Evolutionary conservation across 345 rosid genomes (phyloP), one percentile per base, ranked within the genome.

Genomic region (Cardamine resedifolia): DNA sequence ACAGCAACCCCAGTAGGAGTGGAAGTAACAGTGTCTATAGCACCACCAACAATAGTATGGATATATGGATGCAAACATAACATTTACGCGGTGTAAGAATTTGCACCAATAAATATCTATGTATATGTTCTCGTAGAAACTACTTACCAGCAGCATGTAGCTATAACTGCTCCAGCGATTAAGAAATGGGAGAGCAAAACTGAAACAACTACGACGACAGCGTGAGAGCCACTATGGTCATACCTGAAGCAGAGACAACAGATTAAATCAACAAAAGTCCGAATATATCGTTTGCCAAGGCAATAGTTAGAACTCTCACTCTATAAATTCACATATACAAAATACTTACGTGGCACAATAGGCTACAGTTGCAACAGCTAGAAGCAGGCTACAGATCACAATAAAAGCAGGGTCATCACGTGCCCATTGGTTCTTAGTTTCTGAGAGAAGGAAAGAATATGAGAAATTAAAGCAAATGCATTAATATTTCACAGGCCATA

Each of bases 381-480:
- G 81, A 82, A 92, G 91, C 62, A 96, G 81, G 79, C 90, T 85
- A 87, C 94, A 91, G 81, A 92, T 92, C 66, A 92, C 99, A 77
- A 90, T 81, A 87, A 96, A 96, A 38, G 99, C 99, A 68, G 99
- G 99, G 80, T 96, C 99, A 23, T 96, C 99, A 62, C 99, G 98
- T 63, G 99, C 99, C 99, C 99, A 96, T 78, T 96, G 99, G 82
- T 95, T 96, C 82, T 96, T 96, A 69, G 99, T 96, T 90, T 96
- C 99, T 96, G 92, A 69, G 53, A 77, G 62, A 69, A 65, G 47
- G 36, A 73, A 60, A 15, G n/a, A 71, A 62, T 16, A 33, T 62
- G 20, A 56, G 39, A 67, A 45, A 48, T 61, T 56, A 58, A 70
- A 41, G 55, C 21, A 64, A 48, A 45, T 41, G 45, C 48, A 72